phyloP scores from a whole-genome alignment of 257 asterid species.

The Hygrophila difformis region DNA sequence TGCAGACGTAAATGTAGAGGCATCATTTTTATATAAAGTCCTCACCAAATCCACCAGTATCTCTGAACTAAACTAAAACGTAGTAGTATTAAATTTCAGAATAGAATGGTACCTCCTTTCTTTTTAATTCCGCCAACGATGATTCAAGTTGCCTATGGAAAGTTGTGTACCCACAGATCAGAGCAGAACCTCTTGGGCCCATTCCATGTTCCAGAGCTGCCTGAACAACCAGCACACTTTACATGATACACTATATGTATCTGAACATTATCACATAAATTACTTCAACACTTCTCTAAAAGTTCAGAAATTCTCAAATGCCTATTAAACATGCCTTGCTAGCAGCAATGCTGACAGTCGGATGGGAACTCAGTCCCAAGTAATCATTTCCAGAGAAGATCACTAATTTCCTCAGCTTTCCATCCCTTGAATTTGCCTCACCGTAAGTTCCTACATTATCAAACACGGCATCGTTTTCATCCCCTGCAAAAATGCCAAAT shows the following conservation, averaged over 20 bases:
- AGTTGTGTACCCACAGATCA: slow-evolving; percentile 89
- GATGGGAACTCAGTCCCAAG: slow-evolving; percentile 89
- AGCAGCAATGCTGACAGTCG: slow-evolving; percentile 69
- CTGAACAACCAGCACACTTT: slow-evolving; percentile 29
- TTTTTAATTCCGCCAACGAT: slow-evolving; percentile 68
- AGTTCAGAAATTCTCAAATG: slow-evolving; percentile 4
- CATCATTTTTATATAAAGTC: slow-evolving; percentile 5
- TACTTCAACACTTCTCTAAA: no score
- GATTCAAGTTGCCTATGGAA: slow-evolving; percentile 80
- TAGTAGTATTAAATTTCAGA: no score
- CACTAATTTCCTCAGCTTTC: slow-evolving; percentile 53
- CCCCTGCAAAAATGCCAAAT: slow-evolving; percentile 54
- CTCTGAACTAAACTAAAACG: no score
- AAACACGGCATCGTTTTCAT: slow-evolving; percentile 34
- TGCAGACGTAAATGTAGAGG: not conserved
- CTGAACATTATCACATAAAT: no score
- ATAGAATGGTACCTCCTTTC: slow-evolving; percentile 60
- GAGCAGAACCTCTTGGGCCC: slow-evolving; percentile 99
- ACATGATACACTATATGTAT: not conserved
- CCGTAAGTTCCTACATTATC: slow-evolving; percentile 21
- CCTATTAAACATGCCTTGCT: slow-evolving; percentile 42
- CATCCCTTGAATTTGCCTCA: slow-evolving; percentile 25
- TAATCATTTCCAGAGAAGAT: slow-evolving; percentile 96
- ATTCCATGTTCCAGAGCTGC: slow-evolving; percentile 87
- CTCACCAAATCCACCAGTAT: not conserved